Base-by-base conservation (phyloP, 805 yeast genomes). In the Saccharomycopsis sp. region DNA sequence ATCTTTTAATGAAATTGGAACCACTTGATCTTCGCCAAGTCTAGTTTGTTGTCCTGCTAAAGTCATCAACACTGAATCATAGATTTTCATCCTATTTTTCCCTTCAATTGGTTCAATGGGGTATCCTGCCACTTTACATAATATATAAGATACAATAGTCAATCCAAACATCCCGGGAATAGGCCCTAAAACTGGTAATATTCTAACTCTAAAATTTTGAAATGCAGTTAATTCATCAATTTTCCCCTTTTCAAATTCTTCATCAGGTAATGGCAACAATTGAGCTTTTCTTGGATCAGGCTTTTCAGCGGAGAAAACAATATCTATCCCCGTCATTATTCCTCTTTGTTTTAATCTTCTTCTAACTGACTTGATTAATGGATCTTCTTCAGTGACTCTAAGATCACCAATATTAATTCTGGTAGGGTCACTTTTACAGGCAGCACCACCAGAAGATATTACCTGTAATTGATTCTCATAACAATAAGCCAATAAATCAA, bases 81-180 rank as follows among this genome's bases (percentile, higher is more conserved):
- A 89, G 5, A 85, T 64, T 60, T 89, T 90, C 58, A 76, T 76
- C 56, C 97, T 74, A 59, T 85, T 85, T 60, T 87, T 88, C 6
- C 95, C 96, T 54, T 87, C 95, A 35, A 86, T 76, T 41, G 95
- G 93, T 51, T 90, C 96, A 43, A 82, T 77, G 20, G 94, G 93
- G 59, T 93, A 93, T 1, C 93, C 96, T 1, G 95, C 79, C 6
- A 87, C 78, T 3, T 73, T 64, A 1, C 95, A 84, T 28, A 93
- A 63, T 19, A 93, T 67, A 64, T 85, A 81, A 0, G 96, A 83
- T 2, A 96, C 94, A 45, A 90, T 74, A 0, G 96, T 77, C 39
- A 93, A 71, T 1, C 97, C 99, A 66, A 93, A 93, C 64, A 90
- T 82, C 7, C 93, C 97, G 1, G 99, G 99, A 82, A 93, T 79